A percentile compares a stretch with the other conserved stretches of the same genome.
phyloP scores from a whole-genome alignment of 768 basidiomycete species.

The Naematelia encephala region DNA sequence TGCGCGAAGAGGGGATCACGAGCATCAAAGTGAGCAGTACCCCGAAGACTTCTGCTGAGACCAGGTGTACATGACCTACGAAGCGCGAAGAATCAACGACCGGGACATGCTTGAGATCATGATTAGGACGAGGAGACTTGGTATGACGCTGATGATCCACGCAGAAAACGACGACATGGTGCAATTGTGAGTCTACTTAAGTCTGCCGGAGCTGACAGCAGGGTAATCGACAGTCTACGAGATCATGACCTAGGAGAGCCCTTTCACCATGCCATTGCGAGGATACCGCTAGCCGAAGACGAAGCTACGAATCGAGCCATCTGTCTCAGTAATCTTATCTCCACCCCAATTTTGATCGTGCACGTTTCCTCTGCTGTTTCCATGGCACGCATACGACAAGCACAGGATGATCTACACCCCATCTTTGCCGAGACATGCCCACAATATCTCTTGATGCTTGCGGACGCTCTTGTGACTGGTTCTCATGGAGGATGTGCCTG shows the following conservation, averaged over 20 bases:
- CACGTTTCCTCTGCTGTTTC: conserved; percentile 37
- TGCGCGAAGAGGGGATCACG: conserved; percentile 11
- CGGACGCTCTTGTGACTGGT: conserved; percentile 2
- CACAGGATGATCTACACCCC: conserved; percentile 25
- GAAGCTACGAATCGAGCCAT: conserved; percentile 42
- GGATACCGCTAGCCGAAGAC: conserved; percentile 30
- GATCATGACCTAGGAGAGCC: conserved; percentile 28
- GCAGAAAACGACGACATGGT: conserved; percentile 40
- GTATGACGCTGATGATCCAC: conserved; percentile 28
- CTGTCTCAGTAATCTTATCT: conserved; percentile 31
- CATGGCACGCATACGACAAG: conserved; percentile 29
- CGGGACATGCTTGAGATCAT: conserved; percentile 12
- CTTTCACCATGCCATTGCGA: conserved; percentile 29
- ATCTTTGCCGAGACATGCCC: conserved; percentile 44
- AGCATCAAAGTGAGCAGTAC: conserved; percentile 12
- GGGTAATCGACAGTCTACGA: conserved; percentile 29
- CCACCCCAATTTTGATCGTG: conserved; percentile 37
- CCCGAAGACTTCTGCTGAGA: no score
- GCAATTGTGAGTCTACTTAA: conserved; percentile 12
- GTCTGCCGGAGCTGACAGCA: conserved; percentile 5
- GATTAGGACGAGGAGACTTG: conserved; percentile 9
- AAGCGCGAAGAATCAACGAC: conserved; percentile 8
- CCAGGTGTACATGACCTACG: conserved; percentile 11
- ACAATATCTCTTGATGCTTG: conserved; percentile 33
- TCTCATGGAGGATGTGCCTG: conserved; percentile 1